Evolutionary conservation across 768 basidiomycete species (phyloP), one percentile per base, ranked within the genome.

Genomic region (Tephrocybe sp.): DNA sequence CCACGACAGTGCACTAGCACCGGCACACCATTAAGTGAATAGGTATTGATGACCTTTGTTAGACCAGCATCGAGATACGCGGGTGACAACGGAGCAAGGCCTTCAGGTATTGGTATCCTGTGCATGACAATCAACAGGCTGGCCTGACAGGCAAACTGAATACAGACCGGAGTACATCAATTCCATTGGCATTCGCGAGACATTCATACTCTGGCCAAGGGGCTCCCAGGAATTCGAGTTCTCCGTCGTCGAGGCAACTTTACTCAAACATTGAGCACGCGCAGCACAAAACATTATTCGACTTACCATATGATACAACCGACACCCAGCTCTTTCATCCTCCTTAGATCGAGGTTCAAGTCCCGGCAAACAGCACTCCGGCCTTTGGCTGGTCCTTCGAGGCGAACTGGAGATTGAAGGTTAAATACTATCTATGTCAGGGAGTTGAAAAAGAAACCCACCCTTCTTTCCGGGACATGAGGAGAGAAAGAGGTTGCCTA

Each of bases 381-480:
- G 3, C 94, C 92, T 60, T 82, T 83, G 9, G 86, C 77, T 24
- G 89, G 86, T 3, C 90, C 90, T 43, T 74, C 73, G 21, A 90
- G 69, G 47, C 90, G 81, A 15, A 90, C 87, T 89, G 10, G 24
- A 31, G 29, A 49, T 36, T 19, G 43, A 36, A 2, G 42, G 34
- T 21, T 33, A 25, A 40, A 29, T 34, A 18, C 25, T 42, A 42
- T 22, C 27, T 19, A 34, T 4, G 34, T 30, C 15, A 38, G 55
- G n/a, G 38, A 30, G 11, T 38, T 33, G 29, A 29, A 29, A 19
- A 40, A 27, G 21, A 18, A 38, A 16, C 66, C 9, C 24, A 85
- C 87, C 85, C 77, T 97, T 93, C 68, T 98, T 98, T 3, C 94
- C 94, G 2, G 94, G 94, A 70, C 95, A 97, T 5, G 90, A 93